Percentiles rank a stretch among this genome's conserved stretches.
These are phyloP conservation scores for Candida dajiaensis DNA, from an alignment of 805 yeast genomes.

Conservation along the genomic window DNA sequence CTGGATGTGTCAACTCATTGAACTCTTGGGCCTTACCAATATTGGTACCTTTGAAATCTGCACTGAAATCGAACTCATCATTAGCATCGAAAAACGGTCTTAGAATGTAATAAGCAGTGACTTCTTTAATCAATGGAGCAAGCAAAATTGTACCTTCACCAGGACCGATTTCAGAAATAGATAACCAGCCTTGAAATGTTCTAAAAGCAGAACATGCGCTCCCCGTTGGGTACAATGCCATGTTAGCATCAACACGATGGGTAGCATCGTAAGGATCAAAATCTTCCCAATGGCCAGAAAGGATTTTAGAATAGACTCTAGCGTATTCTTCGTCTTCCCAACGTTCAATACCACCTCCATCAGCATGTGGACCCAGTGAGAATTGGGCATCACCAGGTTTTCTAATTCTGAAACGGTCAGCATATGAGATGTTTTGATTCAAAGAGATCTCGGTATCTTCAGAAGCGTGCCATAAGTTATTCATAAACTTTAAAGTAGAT, in stretches of 20 bases:
- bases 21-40: slow-evolving; percentile 34
- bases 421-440: slow-evolving; percentile 31
- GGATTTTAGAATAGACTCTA: slow-evolving; percentile 30
- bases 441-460: slow-evolving; percentile 26
- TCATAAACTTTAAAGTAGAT: slow-evolving; percentile 24
- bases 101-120: slow-evolving; percentile 33
- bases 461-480: slow-evolving; percentile 25
- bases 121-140: slow-evolving; percentile 31
- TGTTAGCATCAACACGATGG: slow-evolving; percentile 28
- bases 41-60: slow-evolving; percentile 33
- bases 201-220: slow-evolving; percentile 31
- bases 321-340: slow-evolving; percentile 40
- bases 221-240: slow-evolving; percentile 27
- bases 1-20: slow-evolving; percentile 26
- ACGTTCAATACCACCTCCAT: slow-evolving; percentile 37
- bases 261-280: slow-evolving; percentile 35
- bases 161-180: slow-evolving; percentile 29
- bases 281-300: slow-evolving; percentile 36
- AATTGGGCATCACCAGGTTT: slow-evolving; percentile 29
- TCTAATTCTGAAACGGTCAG: slow-evolving; percentile 38
- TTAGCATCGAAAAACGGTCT: slow-evolving; percentile 34
- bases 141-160: slow-evolving; percentile 36
- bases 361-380: slow-evolving; percentile 35
- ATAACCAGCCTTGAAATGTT: slow-evolving; percentile 40
- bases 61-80: slow-evolving; percentile 27